These are phyloP conservation scores for Cladobotryum mycophilum DNA, from an alignment of 2,329 filamentous ascomycete species.

Conservation along the genomic window DNA sequence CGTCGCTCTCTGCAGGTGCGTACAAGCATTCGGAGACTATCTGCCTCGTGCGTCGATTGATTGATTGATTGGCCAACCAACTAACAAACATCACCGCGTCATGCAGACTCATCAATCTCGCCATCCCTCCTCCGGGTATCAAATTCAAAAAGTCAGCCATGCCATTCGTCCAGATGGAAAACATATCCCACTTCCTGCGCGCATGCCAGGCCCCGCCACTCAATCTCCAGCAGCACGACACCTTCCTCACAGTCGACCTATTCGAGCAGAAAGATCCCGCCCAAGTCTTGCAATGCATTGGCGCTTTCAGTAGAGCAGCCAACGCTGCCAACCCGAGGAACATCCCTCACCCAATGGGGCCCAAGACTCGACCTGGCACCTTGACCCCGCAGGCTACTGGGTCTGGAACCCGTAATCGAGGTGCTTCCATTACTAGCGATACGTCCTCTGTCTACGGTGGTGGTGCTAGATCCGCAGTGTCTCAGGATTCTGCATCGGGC, in stretches of 20 bases:
- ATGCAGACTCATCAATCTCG: slow-evolving; percentile 72
- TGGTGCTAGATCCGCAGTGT: slow-evolving; percentile 31
- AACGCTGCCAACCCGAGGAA: slow-evolving; percentile 64
- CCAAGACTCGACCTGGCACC: slow-evolving; percentile 51
- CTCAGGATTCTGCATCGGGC: slow-evolving; percentile 47
- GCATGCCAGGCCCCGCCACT: slow-evolving; percentile 81
- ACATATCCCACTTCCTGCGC: slow-evolving; percentile 90
- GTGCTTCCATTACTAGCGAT: slow-evolving; percentile 53
- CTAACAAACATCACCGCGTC: no score
- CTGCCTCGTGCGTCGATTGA: not conserved
- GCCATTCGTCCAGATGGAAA: slow-evolving; percentile 99
- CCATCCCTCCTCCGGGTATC: slow-evolving; percentile 67
- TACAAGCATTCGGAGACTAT: slow-evolving; percentile 5
- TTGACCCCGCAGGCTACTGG: slow-evolving; percentile 65
- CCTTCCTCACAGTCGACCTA: slow-evolving; percentile 94
- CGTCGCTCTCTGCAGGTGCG: slow-evolving; percentile 84
- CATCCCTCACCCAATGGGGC: slow-evolving; percentile 73
- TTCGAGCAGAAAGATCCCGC: slow-evolving; percentile 94
- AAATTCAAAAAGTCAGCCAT: slow-evolving; percentile 88
- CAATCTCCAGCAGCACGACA: slow-evolving; percentile 85
- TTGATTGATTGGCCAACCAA: not conserved
- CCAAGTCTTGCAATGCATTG: slow-evolving; percentile 88
- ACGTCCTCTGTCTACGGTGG: slow-evolving; percentile 43
- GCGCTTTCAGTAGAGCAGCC: slow-evolving; percentile 84
- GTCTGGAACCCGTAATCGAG: slow-evolving; percentile 44